Percentiles rank a stretch among this genome's conserved stretches.
phyloP scores from a whole-genome alignment of 352 stramenopile species.

The Pythium aquatile region DNA sequence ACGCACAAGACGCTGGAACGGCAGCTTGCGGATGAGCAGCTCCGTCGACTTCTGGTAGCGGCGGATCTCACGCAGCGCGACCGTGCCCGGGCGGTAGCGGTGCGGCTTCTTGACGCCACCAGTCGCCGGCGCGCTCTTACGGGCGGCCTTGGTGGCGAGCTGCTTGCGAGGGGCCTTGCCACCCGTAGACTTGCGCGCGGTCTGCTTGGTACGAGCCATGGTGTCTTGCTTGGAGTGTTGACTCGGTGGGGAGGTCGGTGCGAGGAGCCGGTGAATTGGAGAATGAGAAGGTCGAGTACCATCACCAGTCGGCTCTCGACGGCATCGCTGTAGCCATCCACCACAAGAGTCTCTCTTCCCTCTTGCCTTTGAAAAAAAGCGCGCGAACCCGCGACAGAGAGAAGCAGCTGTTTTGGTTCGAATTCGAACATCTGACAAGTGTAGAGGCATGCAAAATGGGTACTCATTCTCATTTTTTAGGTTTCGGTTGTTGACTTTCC shows the following conservation, averaged over 20 bases:
- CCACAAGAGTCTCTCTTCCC: neutral
- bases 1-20: constrained; percentile 89
- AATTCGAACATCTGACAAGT: neutral
- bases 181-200: neutral
- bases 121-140: neutral
- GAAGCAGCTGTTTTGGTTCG: neutral
- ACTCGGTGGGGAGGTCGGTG: neutral
- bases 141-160: constrained; percentile 6
- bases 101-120: neutral
- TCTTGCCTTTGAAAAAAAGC: neutral
- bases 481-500: neutral
- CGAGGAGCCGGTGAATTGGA: neutral
- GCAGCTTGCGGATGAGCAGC: constrained; percentile 89
- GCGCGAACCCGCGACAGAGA: neutral
- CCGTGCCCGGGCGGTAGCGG: neutral
- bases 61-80: neutral
- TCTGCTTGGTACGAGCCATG: constrained; percentile 6
- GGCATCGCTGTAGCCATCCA: neutral
- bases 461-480: neutral
- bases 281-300: neutral
- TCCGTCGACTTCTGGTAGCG: constrained; percentile 90
- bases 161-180: constrained; percentile 3
- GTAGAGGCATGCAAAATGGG: neutral
- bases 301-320: neutral
- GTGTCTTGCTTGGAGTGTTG: neutral